These are phyloP conservation scores for Globisporangium spiculum DNA, from an alignment of 352 stramenopile species.

Conservation along the genomic window DNA sequence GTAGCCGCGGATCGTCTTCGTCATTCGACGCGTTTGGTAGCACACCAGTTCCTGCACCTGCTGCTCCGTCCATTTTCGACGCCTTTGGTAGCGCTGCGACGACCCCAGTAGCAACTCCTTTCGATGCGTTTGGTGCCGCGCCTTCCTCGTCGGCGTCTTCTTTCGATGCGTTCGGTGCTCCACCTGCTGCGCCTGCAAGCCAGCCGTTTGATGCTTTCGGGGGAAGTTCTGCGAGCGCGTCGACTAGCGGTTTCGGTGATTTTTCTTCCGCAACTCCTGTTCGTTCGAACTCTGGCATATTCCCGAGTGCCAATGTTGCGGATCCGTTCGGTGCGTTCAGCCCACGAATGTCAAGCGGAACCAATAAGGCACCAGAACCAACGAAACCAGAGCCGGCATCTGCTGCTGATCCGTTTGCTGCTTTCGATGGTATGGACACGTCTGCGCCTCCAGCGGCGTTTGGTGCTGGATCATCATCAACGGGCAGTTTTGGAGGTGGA, in stretches of 20 bases:
- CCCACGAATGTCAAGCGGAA: constrained; percentile 18
- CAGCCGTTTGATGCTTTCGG: constrained; percentile 36
- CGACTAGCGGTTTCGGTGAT: constrained; percentile 25
- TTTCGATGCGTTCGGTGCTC: constrained; percentile 36
- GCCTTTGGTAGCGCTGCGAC: neutral
- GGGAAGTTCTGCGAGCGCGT: constrained; percentile 16
- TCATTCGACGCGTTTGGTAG: constrained; percentile 29
- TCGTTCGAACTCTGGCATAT: constrained; percentile 25
- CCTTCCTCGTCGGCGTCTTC: neutral
- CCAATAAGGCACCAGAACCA: constrained; percentile 4
- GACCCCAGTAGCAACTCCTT: constrained; percentile 7
- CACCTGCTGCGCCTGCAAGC: constrained; percentile 7
- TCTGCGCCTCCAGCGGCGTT: constrained; percentile 8
- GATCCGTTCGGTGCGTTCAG: constrained; percentile 28
- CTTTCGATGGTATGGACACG: constrained; percentile 54
- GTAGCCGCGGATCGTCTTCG: constrained; percentile 10
- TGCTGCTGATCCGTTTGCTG: constrained; percentile 51
- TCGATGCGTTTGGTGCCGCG: constrained; percentile 36
- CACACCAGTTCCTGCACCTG: neutral
- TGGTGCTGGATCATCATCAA: neutral
- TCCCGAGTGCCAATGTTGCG: constrained; percentile 11
- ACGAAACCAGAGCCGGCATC: constrained; percentile 3
- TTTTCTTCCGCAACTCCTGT: constrained; percentile 27
- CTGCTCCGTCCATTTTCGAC: constrained; percentile 5
- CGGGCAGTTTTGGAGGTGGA: constrained; percentile 21